A percentile compares a stretch with the other conserved stretches of the same genome.
Evolutionary conservation across 1,284 basidiomycete species (phyloP).

Genomic region (Cryptococcus sp.): DNA sequence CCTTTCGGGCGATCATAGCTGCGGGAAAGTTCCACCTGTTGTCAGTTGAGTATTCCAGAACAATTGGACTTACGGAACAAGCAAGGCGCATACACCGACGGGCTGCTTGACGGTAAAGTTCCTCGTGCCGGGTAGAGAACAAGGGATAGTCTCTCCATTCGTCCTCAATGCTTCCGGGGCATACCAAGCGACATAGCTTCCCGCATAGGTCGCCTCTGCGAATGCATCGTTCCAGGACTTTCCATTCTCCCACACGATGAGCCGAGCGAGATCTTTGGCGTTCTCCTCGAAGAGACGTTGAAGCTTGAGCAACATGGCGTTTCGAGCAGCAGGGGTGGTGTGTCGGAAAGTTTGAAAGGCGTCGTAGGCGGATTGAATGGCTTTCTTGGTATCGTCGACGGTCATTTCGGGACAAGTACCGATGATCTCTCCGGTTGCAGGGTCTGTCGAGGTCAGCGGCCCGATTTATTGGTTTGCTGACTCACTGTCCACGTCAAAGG

Average conservation of each 20-base stretch:
- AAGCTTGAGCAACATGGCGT: conserved; percentile 28
- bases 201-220: conserved; percentile 72
- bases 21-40: conserved; percentile 74
- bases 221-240: conserved; percentile 78
- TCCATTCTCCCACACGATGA: conserved; percentile 68
- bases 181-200: conserved; percentile 78
- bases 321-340: conserved; percentile 53
- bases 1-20: conserved; percentile 65
- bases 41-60: not conserved
- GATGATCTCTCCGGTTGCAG: conserved; percentile 70
- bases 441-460: conserved; percentile 57
- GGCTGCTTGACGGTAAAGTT: conserved; percentile 95
- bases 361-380: conserved; percentile 67
- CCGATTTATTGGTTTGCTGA: conserved; percentile 14
- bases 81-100: conserved; percentile 56
- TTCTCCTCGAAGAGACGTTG: conserved; percentile 30
- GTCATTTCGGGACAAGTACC: conserved; percentile 84
- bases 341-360: conserved; percentile 76
- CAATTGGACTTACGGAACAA: conserved; percentile 38
- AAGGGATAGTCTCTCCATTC: conserved; percentile 73
- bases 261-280: conserved; percentile 37
- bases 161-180: conserved; percentile 79
- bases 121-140: conserved; percentile 62
- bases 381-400: conserved; percentile 68
- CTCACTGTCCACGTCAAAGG: conserved; percentile 69